phyloP scores from a whole-genome alignment of 306 rosid species.

The Cucumis hystrix region DNA sequence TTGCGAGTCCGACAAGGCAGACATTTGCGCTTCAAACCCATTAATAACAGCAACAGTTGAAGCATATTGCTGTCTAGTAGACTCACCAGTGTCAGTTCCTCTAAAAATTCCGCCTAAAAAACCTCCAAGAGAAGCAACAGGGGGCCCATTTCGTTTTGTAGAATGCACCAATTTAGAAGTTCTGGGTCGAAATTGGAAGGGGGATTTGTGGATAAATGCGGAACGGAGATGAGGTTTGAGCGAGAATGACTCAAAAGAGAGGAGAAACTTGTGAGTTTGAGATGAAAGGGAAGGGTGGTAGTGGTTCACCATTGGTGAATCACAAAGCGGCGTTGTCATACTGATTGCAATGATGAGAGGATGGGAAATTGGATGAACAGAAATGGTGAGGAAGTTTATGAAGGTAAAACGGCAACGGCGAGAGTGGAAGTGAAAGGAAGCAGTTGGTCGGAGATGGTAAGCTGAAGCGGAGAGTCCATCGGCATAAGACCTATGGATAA shows the following conservation, averaged over 20 bases:
- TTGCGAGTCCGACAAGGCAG: conserved; percentile 67
- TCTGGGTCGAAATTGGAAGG: conserved; percentile 11
- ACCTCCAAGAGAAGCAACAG: conserved; percentile 74
- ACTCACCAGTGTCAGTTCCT: conserved; percentile 75
- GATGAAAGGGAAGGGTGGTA: conserved; percentile 24
- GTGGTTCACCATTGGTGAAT: conserved; percentile 22
- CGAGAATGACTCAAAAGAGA: background rate
- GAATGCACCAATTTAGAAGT: conserved; percentile 11
- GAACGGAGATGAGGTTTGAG: conserved; percentile 24
- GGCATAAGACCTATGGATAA: background rate
- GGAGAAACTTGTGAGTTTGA: conserved; percentile 20
- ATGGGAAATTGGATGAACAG: background rate
- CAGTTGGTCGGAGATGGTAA: background rate
- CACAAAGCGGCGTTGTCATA: conserved; percentile 42
- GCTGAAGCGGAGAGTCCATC: background rate
- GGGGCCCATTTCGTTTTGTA: conserved; percentile 10
- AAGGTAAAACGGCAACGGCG: background rate
- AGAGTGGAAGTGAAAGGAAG: background rate
- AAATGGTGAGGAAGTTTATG: background rate
- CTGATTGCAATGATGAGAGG: background rate
- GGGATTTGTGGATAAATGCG: conserved; percentile 16
- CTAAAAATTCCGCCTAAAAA: conserved; percentile 70
- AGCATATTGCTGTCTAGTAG: conserved; percentile 66
- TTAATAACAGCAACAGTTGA: conserved; percentile 47
- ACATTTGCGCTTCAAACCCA: conserved; percentile 50